A percentile compares a stretch with the other conserved stretches of the same genome.
phyloP scores from a whole-genome alignment of 2,329 filamentous ascomycete species.

The Teratosphaeria zuluensis region DNA sequence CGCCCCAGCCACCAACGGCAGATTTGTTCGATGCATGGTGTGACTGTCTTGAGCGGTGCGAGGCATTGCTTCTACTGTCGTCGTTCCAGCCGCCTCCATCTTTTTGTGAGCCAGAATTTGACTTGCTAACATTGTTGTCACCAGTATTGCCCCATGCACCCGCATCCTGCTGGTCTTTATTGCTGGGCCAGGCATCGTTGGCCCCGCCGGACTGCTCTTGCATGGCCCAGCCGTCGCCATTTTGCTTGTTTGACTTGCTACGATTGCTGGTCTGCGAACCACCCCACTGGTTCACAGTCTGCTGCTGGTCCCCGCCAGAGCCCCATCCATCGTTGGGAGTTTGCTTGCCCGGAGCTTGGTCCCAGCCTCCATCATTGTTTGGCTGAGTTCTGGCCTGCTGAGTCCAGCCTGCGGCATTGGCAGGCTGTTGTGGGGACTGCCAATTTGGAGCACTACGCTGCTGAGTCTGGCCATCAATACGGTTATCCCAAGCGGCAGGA shows the following conservation, averaged over 20 bases:
- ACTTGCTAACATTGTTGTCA: background rate
- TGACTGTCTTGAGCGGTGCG: background rate
- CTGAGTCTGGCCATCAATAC: background rate
- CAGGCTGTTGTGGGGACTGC: background rate
- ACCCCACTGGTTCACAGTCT: background rate
- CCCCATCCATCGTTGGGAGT: background rate
- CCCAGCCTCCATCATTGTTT: background rate
- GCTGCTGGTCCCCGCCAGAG: background rate
- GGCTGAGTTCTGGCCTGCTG: background rate
- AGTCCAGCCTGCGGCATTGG: background rate
- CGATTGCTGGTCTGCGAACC: background rate
- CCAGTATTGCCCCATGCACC: background rate
- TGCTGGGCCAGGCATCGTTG: conserved; percentile 1
- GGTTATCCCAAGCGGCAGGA: background rate
- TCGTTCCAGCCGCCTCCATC: background rate
- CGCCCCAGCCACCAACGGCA: background rate
- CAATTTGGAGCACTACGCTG: background rate
- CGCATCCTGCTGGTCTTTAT: conserved; percentile 17
- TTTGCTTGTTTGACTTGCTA: background rate
- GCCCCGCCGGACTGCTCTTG: conserved; percentile 1
- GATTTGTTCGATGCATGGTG: background rate
- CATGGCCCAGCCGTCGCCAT: background rate
- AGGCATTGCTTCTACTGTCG: conserved; percentile 1
- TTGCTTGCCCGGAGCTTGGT: background rate
- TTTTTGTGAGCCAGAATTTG: background rate